Base-by-base conservation (phyloP, 2,329 filamentous ascomycete species). In the Thermoascus crustaceus region DNA sequence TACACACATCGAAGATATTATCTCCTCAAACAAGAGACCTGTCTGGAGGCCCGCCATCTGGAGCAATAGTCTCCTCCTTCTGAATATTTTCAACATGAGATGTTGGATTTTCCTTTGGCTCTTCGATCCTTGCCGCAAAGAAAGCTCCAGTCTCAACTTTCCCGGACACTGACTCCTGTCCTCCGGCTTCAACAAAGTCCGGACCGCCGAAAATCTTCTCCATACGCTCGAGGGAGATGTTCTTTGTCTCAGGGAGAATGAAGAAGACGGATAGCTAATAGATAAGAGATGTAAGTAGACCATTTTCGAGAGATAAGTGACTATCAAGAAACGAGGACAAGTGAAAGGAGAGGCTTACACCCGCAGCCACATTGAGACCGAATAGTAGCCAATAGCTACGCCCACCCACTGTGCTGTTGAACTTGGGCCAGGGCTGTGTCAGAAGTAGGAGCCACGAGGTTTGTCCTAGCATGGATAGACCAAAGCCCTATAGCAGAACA, bases 141-240 rank as follows among this genome's bases (percentile, higher is more conserved):
- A 38, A 16, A 13, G 39, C 39, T 16, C 24, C 26, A 8, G 45
- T 46, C 33, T 56, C 54, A 19, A 45, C 34, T 31, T 54, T 55
- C 11, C 52, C 49, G 0, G 43, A 45, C 4, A 39, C 43, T 3
- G 44, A 44, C n/a, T 61, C 51, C 13, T 48, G 41, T 37, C 63
- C 58, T 3, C 54, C 59, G 8, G 47, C 63, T 29, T 55, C 53
- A 7, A 65, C 61, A 24, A 49, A 50, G 48, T 64, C 62, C 8
- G 58, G 43, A 13, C 57, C 54, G 2, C 55, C 53, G 25, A 61
- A 61, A 7, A 61, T 49, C 34, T 45, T 50, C 31, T 60, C 58
- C 57, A 61, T 61, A 8, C 53, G 45, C 41, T 61, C 55, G 6
- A 58, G 40, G 9, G 52, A 53, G 9, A 61, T 44, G 4, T 53